Conservation (phyloP, 805 yeast genomes). For the Limtongozyma cylindracea region DNA sequence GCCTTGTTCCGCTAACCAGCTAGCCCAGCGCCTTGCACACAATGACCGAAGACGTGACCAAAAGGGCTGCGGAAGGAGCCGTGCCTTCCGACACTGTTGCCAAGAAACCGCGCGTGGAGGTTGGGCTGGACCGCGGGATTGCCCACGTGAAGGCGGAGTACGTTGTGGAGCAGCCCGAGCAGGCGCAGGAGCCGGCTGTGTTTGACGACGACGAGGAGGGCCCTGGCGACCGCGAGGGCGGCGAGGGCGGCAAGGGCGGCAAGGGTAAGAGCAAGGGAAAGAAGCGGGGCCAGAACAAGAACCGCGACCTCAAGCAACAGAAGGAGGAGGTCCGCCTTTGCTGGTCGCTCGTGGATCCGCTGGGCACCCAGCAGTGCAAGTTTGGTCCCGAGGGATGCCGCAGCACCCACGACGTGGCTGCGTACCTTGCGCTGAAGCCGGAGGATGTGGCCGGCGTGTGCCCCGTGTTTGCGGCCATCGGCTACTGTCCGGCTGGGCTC, state of each 20-base stretch:
- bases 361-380: conserved; percentile 18
- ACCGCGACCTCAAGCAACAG: conserved; percentile 46
- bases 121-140: conserved; percentile 23
- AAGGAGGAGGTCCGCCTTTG: conserved; percentile 45
- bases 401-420: conserved; percentile 47
- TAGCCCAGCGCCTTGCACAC: too few relatives aligned
- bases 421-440: conserved; percentile 39
- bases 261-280: too few relatives aligned
- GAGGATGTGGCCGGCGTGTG: conserved; percentile 55
- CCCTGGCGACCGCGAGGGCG: conserved; percentile 12
- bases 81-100: too few relatives aligned
- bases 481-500: conserved; percentile 79
- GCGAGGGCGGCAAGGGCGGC: conserved; percentile 8
- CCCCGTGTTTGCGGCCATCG: conserved; percentile 63
- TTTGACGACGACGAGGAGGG: conserved; percentile 19
- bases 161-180: conserved; percentile 15
- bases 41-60: too few relatives aligned
- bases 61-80: too few relatives aligned
- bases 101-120: too few relatives aligned
- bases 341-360: conserved; percentile 32
- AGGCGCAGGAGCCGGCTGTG: conserved; percentile 2
- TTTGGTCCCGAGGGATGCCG: conserved; percentile 53
- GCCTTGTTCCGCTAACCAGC: too few relatives aligned
- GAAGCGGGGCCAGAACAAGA: conserved; percentile 63
- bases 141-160: conserved; percentile 61